Evolutionary conservation across 305 asterid genomes (phyloP), one percentile per base, ranked within the genome.

Genomic region (Fraxinus velutina): DNA sequence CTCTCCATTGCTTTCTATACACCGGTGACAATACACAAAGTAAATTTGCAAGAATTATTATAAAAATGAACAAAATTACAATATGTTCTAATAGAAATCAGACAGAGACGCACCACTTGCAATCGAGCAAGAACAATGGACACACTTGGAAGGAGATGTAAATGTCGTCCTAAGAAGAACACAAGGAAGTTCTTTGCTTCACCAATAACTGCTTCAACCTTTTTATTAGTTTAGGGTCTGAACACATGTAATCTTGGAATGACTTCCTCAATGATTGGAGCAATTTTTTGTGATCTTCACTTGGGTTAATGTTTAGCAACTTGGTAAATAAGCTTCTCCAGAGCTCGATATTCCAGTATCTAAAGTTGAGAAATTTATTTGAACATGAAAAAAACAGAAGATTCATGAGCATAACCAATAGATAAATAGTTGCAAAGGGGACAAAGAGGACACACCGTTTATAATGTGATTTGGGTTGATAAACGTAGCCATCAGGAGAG

Each of bases 331-430:
- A 77, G 71, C 82, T 85, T 82, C 91, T 90, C 98, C 99, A 95
- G 6, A 95, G 97, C 72, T 88, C 90, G 36, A 44, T 87, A 21
- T 90, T 90, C 99, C 97, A 92, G 75, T 93, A 95, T 86, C 98
- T 93, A 88, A 78, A 85, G 76, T 30, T 75, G 10, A 73, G 72
- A 6, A 47, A 21, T 39, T 44, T 6, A 13, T 9, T 24, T 22
- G 37, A 39, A 6, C 24, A 0, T 60, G 29, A 33, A 71, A 33
- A 29, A 73, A 1, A 75, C 57, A 73, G 34, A 68, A 50, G 50
- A 79, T n/a, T 77, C 50, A 3, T 7, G 19, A 9, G 30, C 30
- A 29, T 29, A 29, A 29, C 30, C 30, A 29, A 29, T 29, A 29
- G 30, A 29, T 29, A 29, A 29, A 29, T 29, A 29, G 30, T 29